Evolutionary conservation across 176 grass and related monocot genomes (phyloP).

Genomic region (Stipa capillata): DNA sequence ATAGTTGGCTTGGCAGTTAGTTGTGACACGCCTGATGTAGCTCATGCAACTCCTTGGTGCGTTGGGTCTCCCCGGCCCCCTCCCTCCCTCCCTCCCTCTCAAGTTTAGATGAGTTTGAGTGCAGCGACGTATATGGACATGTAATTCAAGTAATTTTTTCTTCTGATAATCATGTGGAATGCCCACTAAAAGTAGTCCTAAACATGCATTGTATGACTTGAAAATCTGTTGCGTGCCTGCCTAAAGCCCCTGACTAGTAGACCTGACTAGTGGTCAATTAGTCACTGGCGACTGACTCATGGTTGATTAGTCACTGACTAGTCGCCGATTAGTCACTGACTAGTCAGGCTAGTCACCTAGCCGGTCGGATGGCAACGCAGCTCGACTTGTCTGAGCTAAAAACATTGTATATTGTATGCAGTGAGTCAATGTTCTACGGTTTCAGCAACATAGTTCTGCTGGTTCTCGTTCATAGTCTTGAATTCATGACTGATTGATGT

Average conservation of each 20-base stretch:
- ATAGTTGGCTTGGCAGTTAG: slow-evolving; percentile 68
- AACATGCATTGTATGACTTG: too few species aligned
- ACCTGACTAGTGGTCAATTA: too few species aligned
- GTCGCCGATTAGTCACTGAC: too few species aligned
- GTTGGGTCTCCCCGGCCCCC: slow-evolving; percentile 30
- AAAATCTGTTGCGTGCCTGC: too few species aligned
- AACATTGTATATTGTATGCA: too few species aligned
- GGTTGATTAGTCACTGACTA: too few species aligned
- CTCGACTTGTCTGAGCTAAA: too few species aligned
- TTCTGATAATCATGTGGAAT: background rate
- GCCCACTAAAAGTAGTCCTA: too few species aligned
- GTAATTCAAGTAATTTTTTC: background rate
- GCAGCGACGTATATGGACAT: background rate
- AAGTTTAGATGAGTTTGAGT: background rate
- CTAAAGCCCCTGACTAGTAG: too few species aligned
- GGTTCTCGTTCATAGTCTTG: background rate
- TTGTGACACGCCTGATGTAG: slow-evolving; percentile 24
- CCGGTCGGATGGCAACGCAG: too few species aligned
- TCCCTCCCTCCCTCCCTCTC: background rate
- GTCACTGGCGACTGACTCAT: too few species aligned
- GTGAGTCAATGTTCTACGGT: background rate
- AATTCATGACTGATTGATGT: background rate
- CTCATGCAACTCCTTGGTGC: slow-evolving; percentile 43
- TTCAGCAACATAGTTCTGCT: background rate
- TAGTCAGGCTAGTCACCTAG: too few species aligned